Evolutionary conservation across 495 filamentous ascomycete genomes (phyloP), one percentile per base, ranked within the genome.

Genomic region (Lasiosphaeria ovina): DNA sequence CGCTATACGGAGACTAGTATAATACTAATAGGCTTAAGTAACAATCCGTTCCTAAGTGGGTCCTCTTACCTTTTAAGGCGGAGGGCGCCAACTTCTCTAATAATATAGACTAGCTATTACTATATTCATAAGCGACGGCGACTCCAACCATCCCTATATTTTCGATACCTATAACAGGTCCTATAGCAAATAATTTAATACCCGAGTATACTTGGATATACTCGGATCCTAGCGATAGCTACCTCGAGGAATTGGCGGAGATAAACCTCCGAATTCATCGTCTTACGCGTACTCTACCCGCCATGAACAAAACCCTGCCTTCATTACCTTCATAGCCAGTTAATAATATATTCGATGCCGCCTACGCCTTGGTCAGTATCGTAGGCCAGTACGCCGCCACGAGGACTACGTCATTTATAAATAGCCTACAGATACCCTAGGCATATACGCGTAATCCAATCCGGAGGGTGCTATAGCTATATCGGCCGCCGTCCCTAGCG

Each of bases 311-410:
- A 6, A 6, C 50, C 0, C 48, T 44, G 3, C 36, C 51, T 3
- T 16, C 57, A 3, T 11, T 57, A 34, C 34, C 65, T 1, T 60
- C 54, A 5, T 57, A 59, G 7, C 40, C 54, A 10, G 38, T 60
- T 50, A 54, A 67, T 34, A 57, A 67, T 8, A 10, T 62, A 1
- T 60, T 65, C 16, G 59, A 62, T 6, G 57, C 57, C 32, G 57
- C 52, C n/a, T 62, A 50, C 54, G 62, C 59, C 1, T 44, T 67
- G 16, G 52, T 67, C 50, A 58, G 42, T 12, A n/a, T 65, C 7
- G 54, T 62, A 11, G 62, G 60, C 17, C 33, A 51, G 6, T 60
- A 60, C 34, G 56, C 54, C 0, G 11, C 53, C 1, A n/a, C 38
- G 16, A 51, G 45, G 32, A 24, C 44, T 10, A 24, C 12, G 17